Evolutionary conservation across 208 protist genomes (phyloP), one percentile per base, ranked within the genome.

Genomic region (Acanthamoeba sp.): DNA sequence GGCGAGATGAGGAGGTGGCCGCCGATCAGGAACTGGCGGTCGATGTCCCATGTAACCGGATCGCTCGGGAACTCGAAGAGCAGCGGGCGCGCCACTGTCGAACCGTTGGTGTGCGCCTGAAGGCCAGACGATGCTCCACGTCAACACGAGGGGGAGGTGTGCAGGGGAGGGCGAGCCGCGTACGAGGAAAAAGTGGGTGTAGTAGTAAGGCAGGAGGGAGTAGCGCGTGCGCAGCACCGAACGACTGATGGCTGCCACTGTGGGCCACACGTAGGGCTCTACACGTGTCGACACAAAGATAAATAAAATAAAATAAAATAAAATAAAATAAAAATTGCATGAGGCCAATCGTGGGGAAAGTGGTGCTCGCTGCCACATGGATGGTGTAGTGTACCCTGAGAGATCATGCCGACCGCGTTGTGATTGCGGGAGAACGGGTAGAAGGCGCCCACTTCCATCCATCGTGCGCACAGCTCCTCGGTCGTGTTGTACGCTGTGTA

Each of bases 361-460:
- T 29, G 36, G 34, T 3, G 20, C 18, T 7, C 7, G 12, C n/a
- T n/a, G n/a, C n/a, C n/a, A 66, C 16, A 64, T 64, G n/a, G 18
- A 48, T 48, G 7, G 12, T n/a, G n/a, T n/a, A n/a, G 57, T 32
- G 27, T 66, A 91, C 85, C 42, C 14, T 94, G 57, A 20, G 90
- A n/a, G 1, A 1, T 36, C 2, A 4, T 78, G 59, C n/a, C 59
- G 52, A 96, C n/a, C 14, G 76, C 62, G 95, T 98, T 98, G 96
- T 98, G 98, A 66, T 98, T 98, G 91, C 98, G 95, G 14, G 94
- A 55, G 91, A 99, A 99, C 57, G 98, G 98, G 93, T 98, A 98
- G 76, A 99, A 98, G 24, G 89, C 64, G 52, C 98, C 97, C 2
- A 98, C 48, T 92, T 98, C 85, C 52, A 96, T 95, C 98, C 98